Conservation (phyloP, 1,284 basidiomycete species). For the Naganishia albida region DNA sequence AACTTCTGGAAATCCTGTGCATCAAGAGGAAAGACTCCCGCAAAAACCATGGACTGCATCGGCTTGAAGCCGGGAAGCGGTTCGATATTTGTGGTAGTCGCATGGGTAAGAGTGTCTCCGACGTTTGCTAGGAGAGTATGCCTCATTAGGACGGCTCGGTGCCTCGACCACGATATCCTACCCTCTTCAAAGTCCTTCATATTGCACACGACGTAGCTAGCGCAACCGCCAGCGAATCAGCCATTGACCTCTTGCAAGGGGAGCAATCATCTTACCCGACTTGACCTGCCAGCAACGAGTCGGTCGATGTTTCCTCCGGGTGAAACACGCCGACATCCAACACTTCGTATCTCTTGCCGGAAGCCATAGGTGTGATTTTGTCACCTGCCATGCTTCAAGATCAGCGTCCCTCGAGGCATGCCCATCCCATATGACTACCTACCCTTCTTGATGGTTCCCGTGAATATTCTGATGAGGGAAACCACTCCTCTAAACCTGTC, state of each 20-base stretch:
- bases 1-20: constrained; percentile 87
- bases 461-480: constrained; percentile 75
- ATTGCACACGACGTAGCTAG: constrained; percentile 67
- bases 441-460: constrained; percentile 61
- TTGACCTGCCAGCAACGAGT: constrained; percentile 76
- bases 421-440: constrained; percentile 16
- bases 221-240: background rate
- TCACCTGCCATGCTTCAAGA: constrained; percentile 63
- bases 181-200: constrained; percentile 99
- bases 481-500: constrained; percentile 97
- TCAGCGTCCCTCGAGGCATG: constrained; percentile 1
- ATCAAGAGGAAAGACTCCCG: constrained; percentile 92
- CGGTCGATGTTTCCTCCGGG: constrained; percentile 77
- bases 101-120: constrained; percentile 86
- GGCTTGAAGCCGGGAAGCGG: constrained; percentile 90
- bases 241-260: background rate
- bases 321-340: constrained; percentile 89
- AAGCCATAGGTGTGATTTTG: constrained; percentile 81
- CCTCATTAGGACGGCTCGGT: constrained; percentile 35
- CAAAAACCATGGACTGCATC: constrained; percentile 95
- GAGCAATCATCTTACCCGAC: constrained; percentile 71
- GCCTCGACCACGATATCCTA: constrained; percentile 45
- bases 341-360: constrained; percentile 88
- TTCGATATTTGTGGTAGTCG: constrained; percentile 68
- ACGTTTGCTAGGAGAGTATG: constrained; percentile 63